Conservation (phyloP, 148 eudicot species). For the Chenopodium quinoa region DNA sequence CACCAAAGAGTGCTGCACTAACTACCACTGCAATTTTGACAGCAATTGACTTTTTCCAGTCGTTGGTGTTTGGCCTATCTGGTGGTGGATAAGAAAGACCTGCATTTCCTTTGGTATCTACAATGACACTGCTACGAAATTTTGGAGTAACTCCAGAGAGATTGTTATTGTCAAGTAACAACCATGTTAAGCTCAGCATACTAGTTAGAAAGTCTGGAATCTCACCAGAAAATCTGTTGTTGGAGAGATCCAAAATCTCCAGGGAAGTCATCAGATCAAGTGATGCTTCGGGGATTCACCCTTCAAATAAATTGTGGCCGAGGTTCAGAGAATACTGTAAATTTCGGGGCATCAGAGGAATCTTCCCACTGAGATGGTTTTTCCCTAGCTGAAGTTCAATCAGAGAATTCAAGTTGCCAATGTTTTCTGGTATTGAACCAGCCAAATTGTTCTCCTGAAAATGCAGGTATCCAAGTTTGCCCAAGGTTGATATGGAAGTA, state of each 20-base stretch:
- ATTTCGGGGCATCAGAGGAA: conserved; percentile 47
- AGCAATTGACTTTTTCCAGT: too few species aligned
- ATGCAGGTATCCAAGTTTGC: conserved; percentile 48
- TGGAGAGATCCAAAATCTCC: conserved; percentile 75
- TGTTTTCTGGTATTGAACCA: conserved; percentile 53
- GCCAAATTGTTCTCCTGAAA: conserved; percentile 55
- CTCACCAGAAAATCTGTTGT: conserved; percentile 55
- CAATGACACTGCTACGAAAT: conserved; percentile 26
- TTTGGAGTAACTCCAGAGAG: conserved; percentile 55
- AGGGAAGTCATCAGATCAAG: conserved; percentile 32
- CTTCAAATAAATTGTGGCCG: conserved; percentile 60
- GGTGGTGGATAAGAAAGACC: conserved; percentile 13
- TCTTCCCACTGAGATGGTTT: conserved; percentile 53
- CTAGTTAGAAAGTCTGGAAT: conserved; percentile 43
- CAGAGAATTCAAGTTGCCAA: conserved; percentile 37
- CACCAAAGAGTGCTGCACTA: conserved; percentile 33
- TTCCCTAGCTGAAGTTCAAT: conserved; percentile 67
- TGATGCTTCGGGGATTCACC: conserved; percentile 42
- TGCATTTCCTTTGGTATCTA: conserved; percentile 42
- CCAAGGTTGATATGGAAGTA: conserved; percentile 45
- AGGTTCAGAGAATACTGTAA: conserved; percentile 68
- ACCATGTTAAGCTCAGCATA: conserved; percentile 41
- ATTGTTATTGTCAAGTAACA: conserved; percentile 58
- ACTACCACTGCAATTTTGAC: conserved; percentile 36
- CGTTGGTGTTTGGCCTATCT: background rate